Conservation (phyloP, 805 yeast species). For the Cyberlindnera mrakii region DNA sequence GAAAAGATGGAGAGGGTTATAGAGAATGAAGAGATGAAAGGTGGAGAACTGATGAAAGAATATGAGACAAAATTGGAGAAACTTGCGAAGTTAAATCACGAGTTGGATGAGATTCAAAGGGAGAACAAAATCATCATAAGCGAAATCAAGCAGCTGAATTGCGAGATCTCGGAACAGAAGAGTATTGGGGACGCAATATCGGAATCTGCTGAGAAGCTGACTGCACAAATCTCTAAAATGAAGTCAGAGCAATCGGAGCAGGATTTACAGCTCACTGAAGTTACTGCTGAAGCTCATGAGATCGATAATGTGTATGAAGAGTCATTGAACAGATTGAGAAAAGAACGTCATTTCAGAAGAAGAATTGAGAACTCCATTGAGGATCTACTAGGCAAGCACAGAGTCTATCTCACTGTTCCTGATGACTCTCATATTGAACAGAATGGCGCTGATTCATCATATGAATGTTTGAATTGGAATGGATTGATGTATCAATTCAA, state of each 20-base stretch:
- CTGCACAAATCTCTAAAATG: constrained; percentile 18
- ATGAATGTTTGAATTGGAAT: not conserved
- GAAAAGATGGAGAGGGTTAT: constrained; percentile 15
- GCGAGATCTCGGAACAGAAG: constrained; percentile 1
- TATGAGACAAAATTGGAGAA: constrained; percentile 23
- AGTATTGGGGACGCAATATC: not conserved
- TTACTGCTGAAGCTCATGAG: constrained; percentile 18
- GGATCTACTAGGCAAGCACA: constrained; percentile 28
- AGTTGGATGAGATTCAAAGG: not conserved
- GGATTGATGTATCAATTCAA: constrained; percentile 2
- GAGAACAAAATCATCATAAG: constrained; percentile 2
- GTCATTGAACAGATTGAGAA: constrained; percentile 25
- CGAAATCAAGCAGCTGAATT: constrained; percentile 1
- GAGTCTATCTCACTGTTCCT: constrained; percentile 19
- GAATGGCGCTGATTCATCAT: constrained; percentile 4
- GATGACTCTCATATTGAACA: not conserved
- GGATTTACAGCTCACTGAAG: constrained; percentile 16
- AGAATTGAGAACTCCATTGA: constrained; percentile 45
- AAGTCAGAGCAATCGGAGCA: constrained; percentile 17
- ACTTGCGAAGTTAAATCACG: constrained; percentile 12
- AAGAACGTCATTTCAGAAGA: constrained; percentile 33
- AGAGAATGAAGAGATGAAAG: constrained; percentile 23
- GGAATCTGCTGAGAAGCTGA: constrained; percentile 1
- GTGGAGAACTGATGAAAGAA: constrained; percentile 24
- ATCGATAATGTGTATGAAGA: constrained; percentile 20